Percentiles rank a stretch among this genome's conserved stretches.
phyloP scores from a whole-genome alignment of 1,284 basidiomycete species.

The Peniophora sp. region DNA sequence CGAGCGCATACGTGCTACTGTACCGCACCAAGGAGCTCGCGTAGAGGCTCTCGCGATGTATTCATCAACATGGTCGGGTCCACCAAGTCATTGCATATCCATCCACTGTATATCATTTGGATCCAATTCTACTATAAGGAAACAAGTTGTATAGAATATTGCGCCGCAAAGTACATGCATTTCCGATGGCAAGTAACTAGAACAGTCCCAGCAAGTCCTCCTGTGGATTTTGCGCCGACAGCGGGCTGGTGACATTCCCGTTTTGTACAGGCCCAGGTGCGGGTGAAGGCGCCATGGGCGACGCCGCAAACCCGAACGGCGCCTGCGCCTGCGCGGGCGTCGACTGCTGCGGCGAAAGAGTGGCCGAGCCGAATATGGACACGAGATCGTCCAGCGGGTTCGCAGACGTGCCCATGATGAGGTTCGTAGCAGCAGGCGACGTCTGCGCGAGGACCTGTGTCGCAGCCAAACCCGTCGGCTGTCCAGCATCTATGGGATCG shows the following conservation, averaged over 20 bases:
- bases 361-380: slow-evolving; percentile 68
- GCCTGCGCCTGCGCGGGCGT: slow-evolving; percentile 15
- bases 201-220: slow-evolving; percentile 45
- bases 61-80: neutral
- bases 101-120: neutral
- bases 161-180: neutral
- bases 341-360: slow-evolving; percentile 24
- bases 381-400: slow-evolving; percentile 91
- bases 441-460: slow-evolving; percentile 63
- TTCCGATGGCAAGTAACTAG: slow-evolving; percentile 18
- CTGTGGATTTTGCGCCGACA: slow-evolving; percentile 25
- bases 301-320: neutral
- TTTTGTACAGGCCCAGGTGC: slow-evolving; percentile 5
- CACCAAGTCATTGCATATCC: neutral
- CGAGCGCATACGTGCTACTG: slow-evolving; percentile 79
- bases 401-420: slow-evolving; percentile 62
- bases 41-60: slow-evolving; percentile 9
- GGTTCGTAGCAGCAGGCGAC: slow-evolving; percentile 55
- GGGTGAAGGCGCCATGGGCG: neutral
- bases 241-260: slow-evolving; percentile 1
- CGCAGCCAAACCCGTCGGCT: slow-evolving; percentile 67
- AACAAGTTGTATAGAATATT: too few relatives aligned
- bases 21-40: slow-evolving; percentile 56
- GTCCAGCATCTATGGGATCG: slow-evolving; percentile 48
- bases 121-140: too few relatives aligned